These are phyloP conservation scores for Lipomyces chichibuensis DNA, from an alignment of 805 yeast species.

Conservation along the genomic window DNA sequence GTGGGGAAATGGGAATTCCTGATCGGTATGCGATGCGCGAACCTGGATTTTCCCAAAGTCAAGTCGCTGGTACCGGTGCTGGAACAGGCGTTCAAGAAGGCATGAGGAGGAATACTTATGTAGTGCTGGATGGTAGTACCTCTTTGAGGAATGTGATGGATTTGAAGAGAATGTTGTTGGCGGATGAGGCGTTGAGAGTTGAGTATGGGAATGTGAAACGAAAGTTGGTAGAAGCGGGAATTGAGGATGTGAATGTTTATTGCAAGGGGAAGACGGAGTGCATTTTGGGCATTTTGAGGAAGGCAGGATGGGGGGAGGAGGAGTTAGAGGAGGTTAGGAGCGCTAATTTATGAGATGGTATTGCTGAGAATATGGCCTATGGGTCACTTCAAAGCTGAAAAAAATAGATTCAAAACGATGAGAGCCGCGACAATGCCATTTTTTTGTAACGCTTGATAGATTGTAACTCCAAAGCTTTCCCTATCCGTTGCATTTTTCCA, in stretches of 20 bases:
- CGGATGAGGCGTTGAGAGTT: background rate
- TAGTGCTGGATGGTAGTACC: background rate
- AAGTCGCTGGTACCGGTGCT: background rate
- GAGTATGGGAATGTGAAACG: background rate
- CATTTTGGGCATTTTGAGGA: background rate
- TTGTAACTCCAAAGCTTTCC: too few relatives aligned
- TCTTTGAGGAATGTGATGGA: background rate
- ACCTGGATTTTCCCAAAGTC: background rate
- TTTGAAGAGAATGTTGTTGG: background rate
- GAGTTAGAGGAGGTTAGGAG: constrained; percentile 2
- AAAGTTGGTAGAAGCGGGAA: background rate
- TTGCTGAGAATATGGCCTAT: too few relatives aligned
- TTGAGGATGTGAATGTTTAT: background rate
- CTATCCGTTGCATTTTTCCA: too few relatives aligned
- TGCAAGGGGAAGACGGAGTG: background rate
- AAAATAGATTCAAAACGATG: too few relatives aligned
- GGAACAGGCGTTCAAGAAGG: background rate
- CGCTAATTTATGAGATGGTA: background rate
- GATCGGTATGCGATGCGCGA: background rate
- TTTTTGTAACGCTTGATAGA: too few relatives aligned
- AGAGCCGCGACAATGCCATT: too few relatives aligned
- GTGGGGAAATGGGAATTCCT: background rate
- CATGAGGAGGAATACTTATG: constrained; percentile 2
- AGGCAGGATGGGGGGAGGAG: background rate
- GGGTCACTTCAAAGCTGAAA: too few relatives aligned